Evolutionary conservation across 495 filamentous ascomycete genomes (phyloP).

Genomic region (Friedmanniomyces endolithicus): DNA sequence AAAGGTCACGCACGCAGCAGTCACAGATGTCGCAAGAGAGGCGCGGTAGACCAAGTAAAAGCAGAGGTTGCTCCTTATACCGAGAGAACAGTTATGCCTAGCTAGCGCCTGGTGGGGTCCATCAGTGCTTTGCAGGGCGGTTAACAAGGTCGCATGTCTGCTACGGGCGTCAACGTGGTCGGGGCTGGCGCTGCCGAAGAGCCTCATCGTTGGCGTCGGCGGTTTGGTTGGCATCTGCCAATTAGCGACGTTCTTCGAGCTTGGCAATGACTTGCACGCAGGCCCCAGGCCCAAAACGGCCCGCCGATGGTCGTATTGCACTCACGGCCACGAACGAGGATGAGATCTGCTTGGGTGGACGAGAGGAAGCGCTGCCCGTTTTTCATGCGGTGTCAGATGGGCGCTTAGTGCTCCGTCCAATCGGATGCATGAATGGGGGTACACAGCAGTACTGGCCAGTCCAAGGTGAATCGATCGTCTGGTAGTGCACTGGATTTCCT

Average conservation of each 20-base stretch:
- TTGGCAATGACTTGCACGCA: constrained; percentile 2
- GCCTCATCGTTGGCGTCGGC: neutral
- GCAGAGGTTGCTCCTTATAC: constrained; percentile 13
- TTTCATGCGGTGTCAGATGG: constrained; percentile 5
- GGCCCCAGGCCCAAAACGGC: neutral
- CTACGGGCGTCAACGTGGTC: constrained; percentile 5
- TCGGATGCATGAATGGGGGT: neutral
- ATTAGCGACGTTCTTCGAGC: neutral
- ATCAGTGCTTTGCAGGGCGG: constrained; percentile 1
- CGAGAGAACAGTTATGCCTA: neutral
- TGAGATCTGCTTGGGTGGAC: neutral
- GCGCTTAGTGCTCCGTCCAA: constrained; percentile 6
- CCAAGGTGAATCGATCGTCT: neutral
- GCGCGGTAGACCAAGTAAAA: neutral
- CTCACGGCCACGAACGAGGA: neutral
- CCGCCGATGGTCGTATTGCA: neutral
- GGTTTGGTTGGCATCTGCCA: constrained; percentile 9
- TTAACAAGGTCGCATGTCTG: constrained; percentile 9
- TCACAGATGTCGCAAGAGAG: neutral
- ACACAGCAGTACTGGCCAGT: neutral
- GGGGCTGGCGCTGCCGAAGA: constrained; percentile 12
- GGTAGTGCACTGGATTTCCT: neutral
- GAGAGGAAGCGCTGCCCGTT: neutral
- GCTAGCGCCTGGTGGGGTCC: constrained; percentile 8
- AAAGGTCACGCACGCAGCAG: constrained; percentile 2